Evolutionary conservation across 225 moss, liverwort and hornwort species (phyloP), one percentile per base, ranked within the genome.

Genomic region (Climacium dendroides): DNA sequence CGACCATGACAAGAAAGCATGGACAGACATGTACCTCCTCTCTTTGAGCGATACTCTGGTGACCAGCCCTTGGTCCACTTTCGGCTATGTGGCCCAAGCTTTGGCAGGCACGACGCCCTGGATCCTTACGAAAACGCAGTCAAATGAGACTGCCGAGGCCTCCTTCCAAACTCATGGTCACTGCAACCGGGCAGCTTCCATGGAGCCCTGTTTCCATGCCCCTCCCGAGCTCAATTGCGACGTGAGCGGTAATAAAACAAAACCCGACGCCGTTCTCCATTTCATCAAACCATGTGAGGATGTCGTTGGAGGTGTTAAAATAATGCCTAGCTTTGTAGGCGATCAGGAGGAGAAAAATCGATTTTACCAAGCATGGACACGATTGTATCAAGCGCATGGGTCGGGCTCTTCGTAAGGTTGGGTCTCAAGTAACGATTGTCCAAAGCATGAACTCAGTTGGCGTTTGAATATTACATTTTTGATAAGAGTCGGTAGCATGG

Each of bases 51-150:
- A 96, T 47, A 87, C 82, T 48, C 81, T 98, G 47, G 93, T 98
- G 35, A 96, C 96, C 37, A 98, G 97, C 79, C 93, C 96, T 18
- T 92, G 91, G 91, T 98, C 97, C 72, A 98, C 97, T 15, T 98
- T 98, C 62, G 97, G 97, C 11, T 98, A 98, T 48, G 67, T 93
- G 23, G 95, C 97, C 14, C 97, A 98, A 83, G 96, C 92, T 20
- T 90, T 98, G 65, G 93, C 94, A 47, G 97, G 96, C n/a, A 72
- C 93, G 57, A 84, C 83, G 61, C 94, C 97, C 37, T 96, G 93
- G 93, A 91, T 98, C n/a, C 69, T 98, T 22, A 94, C 91, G 13
- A 94, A 89, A 81, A 83, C 88, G 30, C 62, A 25, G 7, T 86
- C 88, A 5, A n/a, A 80, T 28, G 88, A 88, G 52, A 94, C 91